Evolutionary conservation across 345 rosid genomes (phyloP).

Genomic region (Cardiospermum halicacabum): DNA sequence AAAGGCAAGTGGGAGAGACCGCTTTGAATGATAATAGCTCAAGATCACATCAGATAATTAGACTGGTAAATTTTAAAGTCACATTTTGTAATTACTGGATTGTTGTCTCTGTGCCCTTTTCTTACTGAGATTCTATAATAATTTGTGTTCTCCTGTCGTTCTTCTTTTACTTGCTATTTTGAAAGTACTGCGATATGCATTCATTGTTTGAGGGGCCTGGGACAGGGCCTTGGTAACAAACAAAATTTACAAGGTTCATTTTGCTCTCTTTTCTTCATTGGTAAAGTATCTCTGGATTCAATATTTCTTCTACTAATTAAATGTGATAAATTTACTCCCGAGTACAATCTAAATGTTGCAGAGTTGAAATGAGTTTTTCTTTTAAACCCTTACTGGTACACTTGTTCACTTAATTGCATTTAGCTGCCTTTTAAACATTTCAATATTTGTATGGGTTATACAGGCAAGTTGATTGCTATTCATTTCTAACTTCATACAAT

Average conservation of each 20-base stretch:
- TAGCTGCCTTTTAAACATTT: not conserved
- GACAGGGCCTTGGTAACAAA: not conserved
- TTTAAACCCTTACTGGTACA: not conserved
- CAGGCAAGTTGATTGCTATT: not conserved
- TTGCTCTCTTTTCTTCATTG: not conserved
- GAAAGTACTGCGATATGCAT: not conserved
- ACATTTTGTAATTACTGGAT: not conserved
- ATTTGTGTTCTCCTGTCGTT: not conserved
- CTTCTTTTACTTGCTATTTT: not conserved
- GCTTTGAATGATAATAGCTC: constrained; percentile 89
- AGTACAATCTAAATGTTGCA: not conserved
- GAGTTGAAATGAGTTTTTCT: not conserved
- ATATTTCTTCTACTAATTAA: not conserved
- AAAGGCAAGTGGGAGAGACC: constrained; percentile 97
- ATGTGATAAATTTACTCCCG: not conserved
- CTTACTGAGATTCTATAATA: not conserved
- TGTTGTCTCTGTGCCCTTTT: not conserved
- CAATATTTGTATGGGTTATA: not conserved
- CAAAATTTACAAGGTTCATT: not conserved
- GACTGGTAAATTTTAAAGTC: constrained; percentile 56
- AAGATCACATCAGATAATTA: constrained; percentile 93
- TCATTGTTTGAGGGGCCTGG: not conserved
- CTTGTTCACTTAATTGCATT: not conserved
- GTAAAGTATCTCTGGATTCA: not conserved
- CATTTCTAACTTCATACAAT: not conserved